A percentile compares a stretch with the other conserved stretches of the same genome.
Conservation (phyloP, 1,284 basidiomycete genomes). For the Trichosporon asahii region DNA sequence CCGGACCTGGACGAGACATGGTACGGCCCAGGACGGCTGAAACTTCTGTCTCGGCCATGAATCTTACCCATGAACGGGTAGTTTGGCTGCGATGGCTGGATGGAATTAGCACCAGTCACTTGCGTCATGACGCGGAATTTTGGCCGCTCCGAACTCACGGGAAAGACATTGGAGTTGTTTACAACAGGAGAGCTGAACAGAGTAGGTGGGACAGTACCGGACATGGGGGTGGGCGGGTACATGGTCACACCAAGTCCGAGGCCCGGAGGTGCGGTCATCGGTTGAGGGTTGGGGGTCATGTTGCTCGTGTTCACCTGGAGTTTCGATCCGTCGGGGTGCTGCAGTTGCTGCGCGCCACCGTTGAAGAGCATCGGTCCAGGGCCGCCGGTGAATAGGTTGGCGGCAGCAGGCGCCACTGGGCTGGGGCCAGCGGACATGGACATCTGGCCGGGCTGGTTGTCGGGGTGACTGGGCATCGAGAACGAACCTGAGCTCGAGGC, state of each 20-base stretch:
- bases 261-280: background rate
- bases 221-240: conserved; percentile 1
- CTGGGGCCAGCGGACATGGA: background rate
- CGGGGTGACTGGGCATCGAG: conserved; percentile 20
- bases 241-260: background rate
- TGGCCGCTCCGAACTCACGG: background rate
- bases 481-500: conserved; percentile 24
- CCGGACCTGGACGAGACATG: conserved; percentile 32
- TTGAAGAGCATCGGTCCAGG: conserved; percentile 7
- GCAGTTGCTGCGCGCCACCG: background rate
- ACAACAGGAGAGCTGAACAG: background rate
- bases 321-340: conserved; percentile 2
- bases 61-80: conserved; percentile 17
- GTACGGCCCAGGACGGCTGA: conserved; percentile 36
- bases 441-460: background rate
- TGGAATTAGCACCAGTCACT: background rate
- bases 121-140: background rate
- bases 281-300: background rate
- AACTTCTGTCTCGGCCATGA: conserved; percentile 27
- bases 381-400: background rate
- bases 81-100: conserved; percentile 6
- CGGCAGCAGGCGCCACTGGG: background rate
- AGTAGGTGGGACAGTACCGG: background rate
- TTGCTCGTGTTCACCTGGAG: background rate
- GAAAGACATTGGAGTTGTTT: background rate